phyloP scores from a whole-genome alignment of 768 basidiomycete species.

The Coprinopsis cinerea region DNA sequence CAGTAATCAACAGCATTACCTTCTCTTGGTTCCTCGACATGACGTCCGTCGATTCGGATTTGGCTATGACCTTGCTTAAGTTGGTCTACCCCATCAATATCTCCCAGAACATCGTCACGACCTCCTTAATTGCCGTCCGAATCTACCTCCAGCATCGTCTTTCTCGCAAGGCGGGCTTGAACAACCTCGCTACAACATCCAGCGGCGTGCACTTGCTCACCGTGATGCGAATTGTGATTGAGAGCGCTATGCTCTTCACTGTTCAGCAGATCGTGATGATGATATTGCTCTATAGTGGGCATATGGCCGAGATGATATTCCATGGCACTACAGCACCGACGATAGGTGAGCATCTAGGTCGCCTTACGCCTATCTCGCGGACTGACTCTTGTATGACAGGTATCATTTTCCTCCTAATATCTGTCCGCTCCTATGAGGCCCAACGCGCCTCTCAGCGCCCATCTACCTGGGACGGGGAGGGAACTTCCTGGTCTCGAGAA shows the following conservation, averaged over 20 bases:
- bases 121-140: conserved; percentile 1
- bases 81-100: conserved; percentile 1
- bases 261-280: not conserved
- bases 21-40: not conserved
- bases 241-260: conserved; percentile 1
- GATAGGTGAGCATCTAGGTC: not conserved
- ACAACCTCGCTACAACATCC: not conserved
- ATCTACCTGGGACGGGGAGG: no score
- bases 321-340: not conserved
- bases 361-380: no score
- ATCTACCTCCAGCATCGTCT: conserved; percentile 1
- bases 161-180: not conserved
- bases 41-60: not conserved
- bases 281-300: not conserved
- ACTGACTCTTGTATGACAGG: not conserved
- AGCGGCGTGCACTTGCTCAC: not conserved
- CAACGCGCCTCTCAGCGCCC: no score
- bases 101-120: not conserved
- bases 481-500: no score
- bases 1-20: not conserved
- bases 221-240: not conserved
- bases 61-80: not conserved
- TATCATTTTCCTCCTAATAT: not conserved
- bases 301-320: not conserved
- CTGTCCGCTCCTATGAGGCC: not conserved